These are phyloP conservation scores for Neolentinus lepideus DNA, from an alignment of 1,284 basidiomycete genomes.

Conservation along the genomic window DNA sequence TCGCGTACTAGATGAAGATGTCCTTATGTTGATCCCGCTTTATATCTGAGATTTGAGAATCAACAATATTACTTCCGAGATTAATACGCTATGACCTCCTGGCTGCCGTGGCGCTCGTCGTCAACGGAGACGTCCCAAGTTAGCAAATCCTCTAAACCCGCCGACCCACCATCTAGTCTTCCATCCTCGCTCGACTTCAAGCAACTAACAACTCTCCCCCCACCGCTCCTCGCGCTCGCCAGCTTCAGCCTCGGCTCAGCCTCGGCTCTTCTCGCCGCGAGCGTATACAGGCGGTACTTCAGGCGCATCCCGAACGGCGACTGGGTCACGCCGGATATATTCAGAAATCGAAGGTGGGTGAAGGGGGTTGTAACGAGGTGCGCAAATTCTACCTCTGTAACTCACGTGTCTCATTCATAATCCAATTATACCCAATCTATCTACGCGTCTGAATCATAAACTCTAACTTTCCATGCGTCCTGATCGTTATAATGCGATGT, in stretches of 20 bases:
- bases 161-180: too few relatives aligned
- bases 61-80: too few relatives aligned
- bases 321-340: slow-evolving; percentile 54
- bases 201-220: slow-evolving; percentile 4
- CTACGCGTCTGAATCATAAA: neutral
- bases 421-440: neutral
- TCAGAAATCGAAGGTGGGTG: slow-evolving; percentile 54
- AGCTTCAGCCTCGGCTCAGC: slow-evolving; percentile 33
- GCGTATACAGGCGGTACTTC: slow-evolving; percentile 36
- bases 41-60: too few relatives aligned
- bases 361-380: slow-evolving; percentile 72
- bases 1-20: too few relatives aligned
- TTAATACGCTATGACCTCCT: too few relatives aligned
- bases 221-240: slow-evolving; percentile 14
- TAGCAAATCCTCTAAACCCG: too few relatives aligned
- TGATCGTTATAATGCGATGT: too few relatives aligned
- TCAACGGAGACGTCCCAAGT: too few relatives aligned
- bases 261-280: slow-evolving; percentile 27
- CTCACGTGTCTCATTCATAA: too few relatives aligned
- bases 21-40: too few relatives aligned
- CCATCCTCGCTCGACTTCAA: neutral
- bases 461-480: too few relatives aligned
- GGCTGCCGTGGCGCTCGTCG: too few relatives aligned
- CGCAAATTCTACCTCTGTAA: slow-evolving; percentile 12
- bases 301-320: slow-evolving; percentile 53